Evolutionary conservation across 345 rosid species (phyloP).

Genomic region (Cardamine resedifolia): DNA sequence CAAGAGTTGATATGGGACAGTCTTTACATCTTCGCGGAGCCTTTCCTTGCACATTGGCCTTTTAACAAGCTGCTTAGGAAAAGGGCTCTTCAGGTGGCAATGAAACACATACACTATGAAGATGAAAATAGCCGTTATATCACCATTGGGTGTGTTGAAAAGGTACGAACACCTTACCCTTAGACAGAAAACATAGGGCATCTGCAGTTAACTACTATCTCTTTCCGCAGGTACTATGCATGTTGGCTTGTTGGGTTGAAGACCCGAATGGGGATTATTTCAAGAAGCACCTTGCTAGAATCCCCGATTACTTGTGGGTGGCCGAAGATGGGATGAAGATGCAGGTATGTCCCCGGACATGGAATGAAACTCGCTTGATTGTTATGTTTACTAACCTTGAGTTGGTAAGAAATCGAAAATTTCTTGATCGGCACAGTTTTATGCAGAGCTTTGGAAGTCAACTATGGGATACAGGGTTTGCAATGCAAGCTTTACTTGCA

Average conservation of each 20-base stretch:
- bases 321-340: conserved; percentile 72
- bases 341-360: conserved; percentile 38
- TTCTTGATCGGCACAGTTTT: background rate
- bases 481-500: conserved; percentile 50
- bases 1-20: conserved; percentile 50
- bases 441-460: conserved; percentile 55
- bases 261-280: conserved; percentile 54
- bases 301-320: conserved; percentile 61
- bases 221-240: conserved; percentile 40
- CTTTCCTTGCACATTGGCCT: conserved; percentile 47
- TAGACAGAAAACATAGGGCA: background rate
- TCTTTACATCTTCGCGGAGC: conserved; percentile 38
- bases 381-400: background rate
- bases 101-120: conserved; percentile 47
- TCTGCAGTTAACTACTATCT: background rate
- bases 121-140: conserved; percentile 49
- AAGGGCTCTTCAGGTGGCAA: conserved; percentile 42
- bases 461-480: conserved; percentile 61
- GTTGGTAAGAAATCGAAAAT: background rate
- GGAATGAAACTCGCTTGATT: background rate
- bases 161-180: conserved; percentile 25
- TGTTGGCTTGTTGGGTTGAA: conserved; percentile 75
- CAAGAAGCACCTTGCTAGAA: conserved; percentile 58
- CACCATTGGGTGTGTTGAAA: conserved; percentile 46
- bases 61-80: conserved; percentile 41